These are phyloP conservation scores for Pseudogymnoascus sp. DNA, from an alignment of 2,329 filamentous ascomycete species.

Conservation along the genomic window DNA sequence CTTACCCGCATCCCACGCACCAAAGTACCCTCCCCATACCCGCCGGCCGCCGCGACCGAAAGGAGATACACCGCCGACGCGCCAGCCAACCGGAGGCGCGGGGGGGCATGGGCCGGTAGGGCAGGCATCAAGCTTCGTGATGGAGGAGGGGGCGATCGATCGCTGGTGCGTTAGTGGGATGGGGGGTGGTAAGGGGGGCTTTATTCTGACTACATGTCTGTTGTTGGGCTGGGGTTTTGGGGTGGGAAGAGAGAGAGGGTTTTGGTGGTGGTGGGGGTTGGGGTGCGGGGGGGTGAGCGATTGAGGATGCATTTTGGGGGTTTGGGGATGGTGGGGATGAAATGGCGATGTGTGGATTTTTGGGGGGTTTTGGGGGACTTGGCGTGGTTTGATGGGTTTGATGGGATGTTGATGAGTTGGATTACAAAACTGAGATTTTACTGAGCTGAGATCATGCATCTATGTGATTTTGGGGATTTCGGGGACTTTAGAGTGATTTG, in stretches of 20 bases:
- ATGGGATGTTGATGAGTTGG: too few relatives aligned
- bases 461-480: neutral
- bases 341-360: neutral
- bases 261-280: neutral
- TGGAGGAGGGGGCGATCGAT: neutral
- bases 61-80: too few relatives aligned
- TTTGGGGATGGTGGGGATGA: neutral
- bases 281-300: too few relatives aligned
- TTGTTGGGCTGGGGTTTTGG: neutral
- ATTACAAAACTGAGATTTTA: too few relatives aligned
- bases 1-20: too few relatives aligned
- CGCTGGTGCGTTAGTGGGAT: neutral
- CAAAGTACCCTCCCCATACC: too few relatives aligned
- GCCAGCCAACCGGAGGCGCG: too few relatives aligned
- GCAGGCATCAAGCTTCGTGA: neutral
- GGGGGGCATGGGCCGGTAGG: too few relatives aligned
- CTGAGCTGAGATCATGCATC: neutral
- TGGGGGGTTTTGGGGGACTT: neutral
- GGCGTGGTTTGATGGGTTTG: too few relatives aligned
- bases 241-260: too few relatives aligned
- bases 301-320: neutral
- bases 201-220: neutral
- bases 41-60: too few relatives aligned
- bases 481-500: too few relatives aligned
- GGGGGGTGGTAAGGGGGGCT: neutral